Evolutionary conservation across 352 stramenopile genomes (phyloP).

Genomic region (Globisporangium spinosum): DNA sequence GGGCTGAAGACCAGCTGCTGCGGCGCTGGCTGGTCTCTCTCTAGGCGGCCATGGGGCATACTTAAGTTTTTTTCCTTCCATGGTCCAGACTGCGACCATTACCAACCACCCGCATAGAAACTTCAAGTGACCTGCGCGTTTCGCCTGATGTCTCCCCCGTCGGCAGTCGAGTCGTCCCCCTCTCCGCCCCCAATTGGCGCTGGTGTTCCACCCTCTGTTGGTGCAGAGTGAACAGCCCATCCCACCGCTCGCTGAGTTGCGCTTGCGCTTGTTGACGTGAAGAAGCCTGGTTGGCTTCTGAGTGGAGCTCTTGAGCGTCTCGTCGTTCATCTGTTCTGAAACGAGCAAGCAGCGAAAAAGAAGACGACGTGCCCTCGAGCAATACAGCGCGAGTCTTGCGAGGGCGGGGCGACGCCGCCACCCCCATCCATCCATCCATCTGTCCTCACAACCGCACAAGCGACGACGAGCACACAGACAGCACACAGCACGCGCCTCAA

Average conservation of each 20-base stretch:
- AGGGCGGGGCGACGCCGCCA: background rate
- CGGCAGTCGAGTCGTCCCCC: background rate
- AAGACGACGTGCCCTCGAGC: background rate
- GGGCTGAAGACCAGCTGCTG: background rate
- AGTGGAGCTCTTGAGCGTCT: background rate
- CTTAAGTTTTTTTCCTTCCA: background rate
- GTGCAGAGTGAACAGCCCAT: background rate
- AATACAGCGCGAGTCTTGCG: background rate
- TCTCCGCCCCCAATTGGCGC: background rate
- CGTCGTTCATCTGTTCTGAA: slow-evolving; percentile 1
- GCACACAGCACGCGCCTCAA: background rate
- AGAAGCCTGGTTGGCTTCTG: background rate
- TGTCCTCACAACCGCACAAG: background rate
- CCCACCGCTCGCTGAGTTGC: background rate
- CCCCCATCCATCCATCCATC: background rate
- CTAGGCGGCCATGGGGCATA: background rate
- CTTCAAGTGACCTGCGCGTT: background rate
- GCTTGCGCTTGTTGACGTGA: slow-evolving; percentile 2
- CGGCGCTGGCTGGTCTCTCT: background rate
- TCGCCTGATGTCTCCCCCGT: slow-evolving; percentile 1
- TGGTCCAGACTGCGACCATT: background rate
- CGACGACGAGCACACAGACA: background rate
- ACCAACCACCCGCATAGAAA: slow-evolving; percentile 3
- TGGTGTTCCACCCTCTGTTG: slow-evolving; percentile 1
- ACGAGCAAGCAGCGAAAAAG: slow-evolving; percentile 2